Evolutionary conservation across 2,329 filamentous ascomycete species (phyloP).

Genomic region (Ophiostoma tasmaniense): DNA sequence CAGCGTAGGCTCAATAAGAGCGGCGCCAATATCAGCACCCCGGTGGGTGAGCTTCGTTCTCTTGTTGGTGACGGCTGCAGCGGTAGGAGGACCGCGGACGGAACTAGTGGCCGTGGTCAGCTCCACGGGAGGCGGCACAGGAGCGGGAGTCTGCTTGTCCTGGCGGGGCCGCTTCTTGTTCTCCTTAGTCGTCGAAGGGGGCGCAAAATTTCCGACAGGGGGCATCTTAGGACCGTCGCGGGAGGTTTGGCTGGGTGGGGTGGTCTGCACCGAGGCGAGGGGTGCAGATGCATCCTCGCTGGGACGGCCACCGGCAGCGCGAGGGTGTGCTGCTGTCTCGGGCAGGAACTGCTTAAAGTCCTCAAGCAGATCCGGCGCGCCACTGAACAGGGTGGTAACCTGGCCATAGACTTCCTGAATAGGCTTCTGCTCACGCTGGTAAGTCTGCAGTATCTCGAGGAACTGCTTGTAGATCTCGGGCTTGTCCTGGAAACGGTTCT

Average conservation of each 20-base stretch:
- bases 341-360: constrained; percentile 98
- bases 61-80: constrained; percentile 40
- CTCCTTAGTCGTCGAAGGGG: constrained; percentile 70
- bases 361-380: constrained; percentile 86
- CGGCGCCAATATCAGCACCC: constrained; percentile 42
- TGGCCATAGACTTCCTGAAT: constrained; percentile 98
- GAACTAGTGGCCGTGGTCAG: constrained; percentile 30
- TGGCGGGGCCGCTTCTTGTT: constrained; percentile 74
- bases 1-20: constrained; percentile 72
- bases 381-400: constrained; percentile 87
- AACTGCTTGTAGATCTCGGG: constrained; percentile 99
- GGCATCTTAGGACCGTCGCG: constrained; percentile 71
- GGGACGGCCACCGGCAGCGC: constrained; percentile 51
- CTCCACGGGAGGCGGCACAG: constrained; percentile 38
- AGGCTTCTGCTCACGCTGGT: constrained; percentile 94
- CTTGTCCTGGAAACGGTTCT: constrained; percentile 95
- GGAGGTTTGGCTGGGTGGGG: constrained; percentile 41
- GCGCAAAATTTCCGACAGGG: constrained; percentile 89
- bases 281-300: constrained; percentile 55
- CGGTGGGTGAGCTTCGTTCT: constrained; percentile 68
- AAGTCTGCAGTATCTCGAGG: constrained; percentile 93
- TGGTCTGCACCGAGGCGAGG: constrained; percentile 42
- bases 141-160: constrained; percentile 45
- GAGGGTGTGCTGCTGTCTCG: constrained; percentile 60
- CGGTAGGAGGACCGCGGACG: constrained; percentile 30